Percentiles rank a stretch among this genome's conserved stretches.
These are phyloP conservation scores for Wallacemonas rigidus DNA, from an alignment of 208 protist genomes.

Conservation along the genomic window DNA sequence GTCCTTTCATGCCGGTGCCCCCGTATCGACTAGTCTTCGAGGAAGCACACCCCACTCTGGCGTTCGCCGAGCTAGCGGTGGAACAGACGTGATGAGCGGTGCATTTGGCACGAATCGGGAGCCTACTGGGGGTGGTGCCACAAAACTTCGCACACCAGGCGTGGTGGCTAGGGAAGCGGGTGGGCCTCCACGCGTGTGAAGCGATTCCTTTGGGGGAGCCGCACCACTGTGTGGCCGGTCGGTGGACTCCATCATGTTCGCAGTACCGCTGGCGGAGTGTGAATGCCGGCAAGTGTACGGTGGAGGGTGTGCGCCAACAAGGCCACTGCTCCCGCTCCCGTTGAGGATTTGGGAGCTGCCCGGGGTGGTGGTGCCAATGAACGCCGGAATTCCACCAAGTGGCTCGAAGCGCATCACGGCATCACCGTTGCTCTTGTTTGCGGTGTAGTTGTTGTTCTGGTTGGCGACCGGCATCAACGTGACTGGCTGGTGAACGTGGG, in stretches of 20 bases:
- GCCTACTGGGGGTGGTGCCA: constrained; percentile 36
- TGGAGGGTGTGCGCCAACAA: no score
- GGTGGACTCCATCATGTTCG: no score
- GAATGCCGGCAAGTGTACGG: no score
- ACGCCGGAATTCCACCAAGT: neutral
- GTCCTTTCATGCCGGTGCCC: neutral
- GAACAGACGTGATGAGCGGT: constrained; percentile 28
- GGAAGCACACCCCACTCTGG: constrained; percentile 48
- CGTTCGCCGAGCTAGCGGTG: constrained; percentile 34
- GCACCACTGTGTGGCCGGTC: no score
- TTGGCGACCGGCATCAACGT: neutral
- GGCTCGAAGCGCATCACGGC: neutral
- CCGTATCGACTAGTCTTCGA: neutral
- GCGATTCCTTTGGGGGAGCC: neutral
- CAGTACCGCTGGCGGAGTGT: no score
- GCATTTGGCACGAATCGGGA: constrained; percentile 33
- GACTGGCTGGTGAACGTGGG: neutral
- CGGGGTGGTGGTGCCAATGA: neutral
- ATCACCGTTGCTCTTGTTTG: neutral
- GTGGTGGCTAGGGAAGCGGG: constrained; percentile 9
- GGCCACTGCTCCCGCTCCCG: no score
- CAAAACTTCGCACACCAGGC: constrained; percentile 40
- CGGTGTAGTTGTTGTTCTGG: neutral
- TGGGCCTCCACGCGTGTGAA: neutral
- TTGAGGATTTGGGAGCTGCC: no score